A percentile compares a stretch with the other conserved stretches of the same genome.
Evolutionary conservation across 805 yeast genomes (phyloP).

Genomic region (Starmera caribaea): DNA sequence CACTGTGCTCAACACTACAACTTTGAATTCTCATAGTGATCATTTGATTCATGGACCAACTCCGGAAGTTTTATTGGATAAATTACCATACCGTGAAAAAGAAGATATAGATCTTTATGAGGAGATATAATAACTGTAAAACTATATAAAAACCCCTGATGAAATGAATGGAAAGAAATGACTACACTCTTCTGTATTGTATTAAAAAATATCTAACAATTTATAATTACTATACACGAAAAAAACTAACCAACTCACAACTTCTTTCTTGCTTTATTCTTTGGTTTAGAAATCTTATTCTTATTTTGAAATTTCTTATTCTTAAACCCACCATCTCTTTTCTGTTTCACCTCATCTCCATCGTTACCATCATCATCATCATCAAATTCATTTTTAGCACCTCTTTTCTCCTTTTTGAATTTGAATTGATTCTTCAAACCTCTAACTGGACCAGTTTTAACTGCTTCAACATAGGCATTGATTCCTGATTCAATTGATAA

Average conservation of each 20-base stretch:
- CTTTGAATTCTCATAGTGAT: conserved; percentile 7
- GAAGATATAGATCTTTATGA: background rate
- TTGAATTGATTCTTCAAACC: conserved; percentile 90
- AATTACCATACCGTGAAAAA: conserved; percentile 8
- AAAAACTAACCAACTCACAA: conserved; percentile 1
- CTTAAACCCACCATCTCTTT: conserved; percentile 2
- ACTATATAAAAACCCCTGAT: too few relatives aligned
- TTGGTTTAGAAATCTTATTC: conserved; percentile 17
- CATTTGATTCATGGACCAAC: conserved; percentile 10
- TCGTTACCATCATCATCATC: conserved; percentile 36
- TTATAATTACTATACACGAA: too few relatives aligned
- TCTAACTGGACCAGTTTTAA: conserved; percentile 85
- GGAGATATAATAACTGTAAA: background rate
- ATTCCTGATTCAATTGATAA: conserved; percentile 47
- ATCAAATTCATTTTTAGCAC: conserved; percentile 42
- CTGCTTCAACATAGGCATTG: conserved; percentile 91
- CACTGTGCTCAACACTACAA: conserved; percentile 10
- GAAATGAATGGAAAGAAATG: too few relatives aligned
- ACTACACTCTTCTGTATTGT: too few relatives aligned
- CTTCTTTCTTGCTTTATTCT: conserved; percentile 16
- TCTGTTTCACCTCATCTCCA: conserved; percentile 15
- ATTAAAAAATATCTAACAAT: too few relatives aligned
- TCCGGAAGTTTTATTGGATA: conserved; percentile 6
- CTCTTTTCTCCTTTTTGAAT: conserved; percentile 57
- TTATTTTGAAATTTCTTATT: conserved; percentile 20